These are phyloP conservation scores for Pseudotulostoma volvatum DNA, from an alignment of 495 filamentous ascomycete genomes.

Conservation along the genomic window DNA sequence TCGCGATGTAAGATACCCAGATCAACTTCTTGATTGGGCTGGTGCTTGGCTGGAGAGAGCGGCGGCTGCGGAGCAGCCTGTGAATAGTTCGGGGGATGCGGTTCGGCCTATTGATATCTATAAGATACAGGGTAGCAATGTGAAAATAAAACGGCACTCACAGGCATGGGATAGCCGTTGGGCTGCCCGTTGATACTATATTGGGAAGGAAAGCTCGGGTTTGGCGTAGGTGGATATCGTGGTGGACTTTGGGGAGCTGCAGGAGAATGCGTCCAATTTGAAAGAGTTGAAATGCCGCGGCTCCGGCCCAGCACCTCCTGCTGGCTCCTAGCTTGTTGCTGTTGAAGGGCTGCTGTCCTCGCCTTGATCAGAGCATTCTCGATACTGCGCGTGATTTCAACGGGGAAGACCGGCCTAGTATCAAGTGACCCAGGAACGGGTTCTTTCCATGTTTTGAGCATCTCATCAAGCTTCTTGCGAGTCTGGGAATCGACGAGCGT, in stretches of 20 bases:
- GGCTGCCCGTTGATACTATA: conserved; percentile 21
- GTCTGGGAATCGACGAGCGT: conserved; percentile 63
- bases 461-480: conserved; percentile 84
- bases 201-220: conserved; percentile 8
- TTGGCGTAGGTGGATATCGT: conserved; percentile 18
- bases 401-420: conserved; percentile 71
- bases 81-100: conserved; percentile 10
- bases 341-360: conserved; percentile 54
- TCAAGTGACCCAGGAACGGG: conserved; percentile 85
- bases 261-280: conserved; percentile 45
- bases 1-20: conserved; percentile 66
- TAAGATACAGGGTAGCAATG: conserved; percentile 9
- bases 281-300: conserved; percentile 35
- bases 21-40: conserved; percentile 21
- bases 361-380: conserved; percentile 87
- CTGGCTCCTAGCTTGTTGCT: conserved; percentile 50
- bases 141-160: conserved; percentile 7
- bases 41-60: conserved; percentile 21
- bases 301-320: conserved; percentile 43
- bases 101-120: conserved; percentile 13
- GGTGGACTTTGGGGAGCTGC: conserved; percentile 40
- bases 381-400: conserved; percentile 70
- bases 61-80: conserved; percentile 18
- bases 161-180: conserved; percentile 18
- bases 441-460: conserved; percentile 97